Base-by-base conservation (phyloP, 805 yeast genomes). In the Ogataea pignaliae region DNA sequence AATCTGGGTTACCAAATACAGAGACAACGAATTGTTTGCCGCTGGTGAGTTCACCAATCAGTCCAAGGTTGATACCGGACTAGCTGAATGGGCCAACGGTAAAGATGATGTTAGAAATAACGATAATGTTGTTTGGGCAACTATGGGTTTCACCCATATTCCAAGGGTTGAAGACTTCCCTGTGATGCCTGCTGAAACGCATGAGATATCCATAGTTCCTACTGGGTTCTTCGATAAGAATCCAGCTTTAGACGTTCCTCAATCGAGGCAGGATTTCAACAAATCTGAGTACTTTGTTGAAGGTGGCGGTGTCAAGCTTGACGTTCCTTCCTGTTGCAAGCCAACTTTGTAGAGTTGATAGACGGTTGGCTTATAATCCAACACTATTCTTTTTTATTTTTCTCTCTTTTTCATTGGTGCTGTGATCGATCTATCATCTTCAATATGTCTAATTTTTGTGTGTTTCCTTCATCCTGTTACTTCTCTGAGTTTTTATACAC, bases 21-120 rank as follows among this genome's bases (percentile, higher is more conserved):
- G 70, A 49, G 93, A 86, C 59, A 73, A 82, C 59, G 78, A 84
- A 66, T 63, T 83, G 56, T 85, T 72, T 53, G 88, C 90, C 39
- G 89, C 90, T 44, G 95, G 95, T 63, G 91, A 84, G 62, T 85
- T 85, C 71, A 85, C 95, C 50, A 86, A 85, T 67, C 95, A 85
- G 69, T 83, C 91, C 13, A 75, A 75, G 43, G 57, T 35, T 6
- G 93, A 85, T 62, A 77, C 85, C n/a, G 95, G 93, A 59, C 60
- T 86, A 37, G 81, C 78, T 28, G 71, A 61, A 39, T 86, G 89
- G 85, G 86, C 87, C 34, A 73, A 81, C 58, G 83, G 85, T 52
- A 64, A 66, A 41, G 89, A 83, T 47, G 59, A 68, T 31, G 88
- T 85, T 34, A 81, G 90, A 76, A 76, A 85, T 63, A 81, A 82